These are phyloP conservation scores for Colletotrichum lentis DNA, from an alignment of 2,329 filamentous ascomycete genomes.

Conservation along the genomic window DNA sequence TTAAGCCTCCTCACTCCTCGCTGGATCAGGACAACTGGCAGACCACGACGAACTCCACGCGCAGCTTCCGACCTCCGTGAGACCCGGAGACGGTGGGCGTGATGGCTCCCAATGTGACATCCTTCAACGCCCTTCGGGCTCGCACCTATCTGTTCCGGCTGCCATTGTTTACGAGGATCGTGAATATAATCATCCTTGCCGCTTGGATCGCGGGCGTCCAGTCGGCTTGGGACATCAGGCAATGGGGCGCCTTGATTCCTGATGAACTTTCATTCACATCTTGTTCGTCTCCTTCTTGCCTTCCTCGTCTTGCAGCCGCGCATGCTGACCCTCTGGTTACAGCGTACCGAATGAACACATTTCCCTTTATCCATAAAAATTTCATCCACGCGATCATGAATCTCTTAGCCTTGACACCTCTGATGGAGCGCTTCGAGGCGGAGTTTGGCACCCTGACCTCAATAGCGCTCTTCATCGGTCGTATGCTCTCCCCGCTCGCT, in stretches of 20 bases:
- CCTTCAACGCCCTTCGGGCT: constrained; percentile 75
- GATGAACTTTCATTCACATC: constrained; percentile 74
- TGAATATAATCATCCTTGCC: constrained; percentile 66
- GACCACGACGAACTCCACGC: not conserved
- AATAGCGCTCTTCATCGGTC: constrained; percentile 87
- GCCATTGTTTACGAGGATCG: constrained; percentile 83
- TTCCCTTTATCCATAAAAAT: constrained; percentile 83
- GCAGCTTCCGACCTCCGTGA: not conserved
- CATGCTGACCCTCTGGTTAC: constrained; percentile 30
- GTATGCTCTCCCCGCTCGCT: constrained; percentile 64
- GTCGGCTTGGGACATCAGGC: constrained; percentile 73
- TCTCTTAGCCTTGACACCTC: constrained; percentile 79
- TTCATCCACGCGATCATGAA: constrained; percentile 85
- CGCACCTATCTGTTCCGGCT: constrained; percentile 84
- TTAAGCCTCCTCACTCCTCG: not conserved
- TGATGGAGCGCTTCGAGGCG: constrained; percentile 91
- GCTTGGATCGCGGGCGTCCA: constrained; percentile 73
- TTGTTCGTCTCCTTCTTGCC: constrained; percentile 61
- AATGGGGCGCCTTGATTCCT: constrained; percentile 83
- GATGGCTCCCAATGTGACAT: constrained; percentile 30
- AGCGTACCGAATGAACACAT: constrained; percentile 96
- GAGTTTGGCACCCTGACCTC: constrained; percentile 91
- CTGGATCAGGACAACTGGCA: not conserved
- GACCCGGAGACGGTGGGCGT: constrained; percentile 11
- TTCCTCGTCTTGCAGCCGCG: not conserved